phyloP scores from a whole-genome alignment of 768 basidiomycete genomes.

The Boletus sp. region DNA sequence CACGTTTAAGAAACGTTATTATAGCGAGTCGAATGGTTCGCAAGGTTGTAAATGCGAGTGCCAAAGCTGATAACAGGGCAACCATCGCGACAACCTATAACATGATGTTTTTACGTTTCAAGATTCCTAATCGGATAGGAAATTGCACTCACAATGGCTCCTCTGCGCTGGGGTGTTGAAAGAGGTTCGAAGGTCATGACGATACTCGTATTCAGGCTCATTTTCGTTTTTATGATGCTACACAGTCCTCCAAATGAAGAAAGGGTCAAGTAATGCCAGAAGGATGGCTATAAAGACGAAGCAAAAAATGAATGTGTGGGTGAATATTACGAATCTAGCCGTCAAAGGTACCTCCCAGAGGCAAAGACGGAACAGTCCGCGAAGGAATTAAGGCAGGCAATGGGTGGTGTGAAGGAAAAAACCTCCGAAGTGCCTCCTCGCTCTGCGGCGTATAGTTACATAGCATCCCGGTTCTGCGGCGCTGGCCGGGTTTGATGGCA shows the following conservation, averaged over 20 bases:
- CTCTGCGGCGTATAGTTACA: not conserved
- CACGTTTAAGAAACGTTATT: conserved; percentile 29
- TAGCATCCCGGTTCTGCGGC: not conserved
- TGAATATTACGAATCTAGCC: conserved; percentile 21
- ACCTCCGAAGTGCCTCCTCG: not conserved
- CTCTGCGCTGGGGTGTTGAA: conserved; percentile 12
- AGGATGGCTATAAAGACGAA: not conserved
- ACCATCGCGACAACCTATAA: conserved; percentile 46
- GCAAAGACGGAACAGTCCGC: conserved; percentile 35
- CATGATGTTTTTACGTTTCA: not conserved
- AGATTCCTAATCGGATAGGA: not conserved
- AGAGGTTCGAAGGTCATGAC: conserved; percentile 6
- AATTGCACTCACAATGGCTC: conserved; percentile 19
- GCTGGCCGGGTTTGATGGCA: conserved; percentile 6
- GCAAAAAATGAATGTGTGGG: conserved; percentile 1
- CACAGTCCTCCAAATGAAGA: not conserved
- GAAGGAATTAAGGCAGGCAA: conserved; percentile 23
- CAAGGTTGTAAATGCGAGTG: conserved; percentile 46
- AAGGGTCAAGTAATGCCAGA: not conserved
- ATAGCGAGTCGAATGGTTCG: conserved; percentile 48
- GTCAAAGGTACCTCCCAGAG: conserved; percentile 30
- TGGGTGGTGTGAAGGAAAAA: conserved; percentile 19
- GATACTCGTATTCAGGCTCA: conserved; percentile 2
- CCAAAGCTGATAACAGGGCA: conserved; percentile 51
- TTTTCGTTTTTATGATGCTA: not conserved